These are phyloP conservation scores for Cerrena zonata DNA, from an alignment of 1,284 basidiomycete species.

Conservation along the genomic window DNA sequence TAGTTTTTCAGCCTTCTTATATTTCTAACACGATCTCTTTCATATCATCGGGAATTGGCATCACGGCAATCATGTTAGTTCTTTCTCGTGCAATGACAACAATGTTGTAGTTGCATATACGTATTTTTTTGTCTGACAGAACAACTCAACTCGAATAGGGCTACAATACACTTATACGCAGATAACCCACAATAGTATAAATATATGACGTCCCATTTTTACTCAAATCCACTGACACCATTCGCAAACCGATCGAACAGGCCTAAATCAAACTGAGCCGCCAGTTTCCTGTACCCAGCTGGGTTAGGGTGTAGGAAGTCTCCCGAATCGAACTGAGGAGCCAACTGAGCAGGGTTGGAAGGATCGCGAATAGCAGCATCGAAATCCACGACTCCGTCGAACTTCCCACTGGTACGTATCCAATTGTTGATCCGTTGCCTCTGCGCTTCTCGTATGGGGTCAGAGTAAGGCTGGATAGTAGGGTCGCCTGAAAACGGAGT, in stretches of 20 bases:
- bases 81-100: no score
- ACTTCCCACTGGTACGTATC: constrained; percentile 37
- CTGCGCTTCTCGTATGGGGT: constrained; percentile 35
- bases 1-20: no score
- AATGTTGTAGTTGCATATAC: no score
- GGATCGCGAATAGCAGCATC: constrained; percentile 39
- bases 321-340: constrained; percentile 36
- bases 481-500: constrained; percentile 40
- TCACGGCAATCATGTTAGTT: no score
- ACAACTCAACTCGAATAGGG: no score
- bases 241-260: constrained; percentile 29
- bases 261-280: constrained; percentile 35
- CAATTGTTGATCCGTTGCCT: constrained; percentile 39
- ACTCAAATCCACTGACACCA: constrained; percentile 25
- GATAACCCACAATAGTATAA: no score
- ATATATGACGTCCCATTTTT: no score
- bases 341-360: constrained; percentile 31
- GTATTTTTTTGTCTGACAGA: no score
- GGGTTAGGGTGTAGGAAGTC: constrained; percentile 45
- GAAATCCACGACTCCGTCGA: constrained; percentile 46
- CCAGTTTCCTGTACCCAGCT: constrained; percentile 39
- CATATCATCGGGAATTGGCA: no score
- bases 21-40: no score
- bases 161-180: no score
- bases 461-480: constrained; percentile 24